phyloP scores from a whole-genome alignment of 225 moss, liverwort and hornwort species.

The Polytrichum commune region DNA sequence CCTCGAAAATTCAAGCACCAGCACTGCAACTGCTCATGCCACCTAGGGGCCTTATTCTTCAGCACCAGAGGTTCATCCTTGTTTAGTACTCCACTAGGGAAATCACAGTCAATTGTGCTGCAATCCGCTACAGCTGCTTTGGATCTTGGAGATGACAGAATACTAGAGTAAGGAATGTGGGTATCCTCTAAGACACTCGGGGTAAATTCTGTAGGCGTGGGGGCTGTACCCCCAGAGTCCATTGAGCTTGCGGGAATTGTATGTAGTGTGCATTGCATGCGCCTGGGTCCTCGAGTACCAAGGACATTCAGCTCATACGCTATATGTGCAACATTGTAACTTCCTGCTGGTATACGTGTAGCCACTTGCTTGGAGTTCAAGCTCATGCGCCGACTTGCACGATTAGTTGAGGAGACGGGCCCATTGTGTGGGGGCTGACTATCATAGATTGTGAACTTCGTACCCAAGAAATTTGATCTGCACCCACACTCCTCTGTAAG shows the following conservation, averaged over 20 bases:
- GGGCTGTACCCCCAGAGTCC: constrained; percentile 61
- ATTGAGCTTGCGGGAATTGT: constrained; percentile 62
- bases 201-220: constrained; percentile 81
- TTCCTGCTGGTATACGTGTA: constrained; percentile 60
- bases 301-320: constrained; percentile 68
- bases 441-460: constrained; percentile 1
- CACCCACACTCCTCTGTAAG: not conserved
- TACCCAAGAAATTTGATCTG: constrained; percentile 2
- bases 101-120: constrained; percentile 71
- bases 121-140: constrained; percentile 96
- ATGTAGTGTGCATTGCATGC: constrained; percentile 71
- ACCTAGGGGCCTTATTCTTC: constrained; percentile 95
- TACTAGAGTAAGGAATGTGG: constrained; percentile 53
- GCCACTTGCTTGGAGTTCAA: constrained; percentile 42
- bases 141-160: constrained; percentile 77
- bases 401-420: not conserved
- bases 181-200: constrained; percentile 69
- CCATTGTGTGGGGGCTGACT: not conserved
- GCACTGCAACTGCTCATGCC: constrained; percentile 98
- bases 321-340: constrained; percentile 66
- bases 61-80: constrained; percentile 92
- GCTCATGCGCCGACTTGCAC: not conserved
- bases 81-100: constrained; percentile 47
- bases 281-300: constrained; percentile 63
- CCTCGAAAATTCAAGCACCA: constrained; percentile 99